Evolutionary conservation across 2,329 filamentous ascomycete genomes (phyloP).

Genomic region (Ceratocystis ficicola): DNA sequence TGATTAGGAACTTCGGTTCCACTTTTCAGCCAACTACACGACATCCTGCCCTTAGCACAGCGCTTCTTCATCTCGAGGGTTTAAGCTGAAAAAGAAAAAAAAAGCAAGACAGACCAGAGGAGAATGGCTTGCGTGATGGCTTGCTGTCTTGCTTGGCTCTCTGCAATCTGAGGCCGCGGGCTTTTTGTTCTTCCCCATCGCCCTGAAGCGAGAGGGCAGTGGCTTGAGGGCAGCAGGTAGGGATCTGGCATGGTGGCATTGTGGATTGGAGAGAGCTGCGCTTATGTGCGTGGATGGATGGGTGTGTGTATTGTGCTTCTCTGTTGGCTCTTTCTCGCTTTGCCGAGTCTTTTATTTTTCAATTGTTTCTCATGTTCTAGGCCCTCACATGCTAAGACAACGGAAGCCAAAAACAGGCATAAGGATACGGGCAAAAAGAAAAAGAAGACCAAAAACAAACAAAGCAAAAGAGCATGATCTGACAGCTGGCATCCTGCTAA

Average conservation of each 20-base stretch:
- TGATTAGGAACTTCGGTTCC: not conserved
- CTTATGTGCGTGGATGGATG: not conserved
- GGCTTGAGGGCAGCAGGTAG: not conserved
- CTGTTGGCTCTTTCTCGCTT: not conserved
- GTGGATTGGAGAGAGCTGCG: no score
- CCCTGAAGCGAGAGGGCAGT: conserved; percentile 3
- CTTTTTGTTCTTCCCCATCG: not conserved
- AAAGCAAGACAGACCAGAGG: not conserved
- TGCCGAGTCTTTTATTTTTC: not conserved
- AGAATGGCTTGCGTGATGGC: not conserved
- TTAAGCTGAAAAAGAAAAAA: not conserved
- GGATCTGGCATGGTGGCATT: no score
- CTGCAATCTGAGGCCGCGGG: not conserved
- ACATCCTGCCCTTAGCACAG: not conserved
- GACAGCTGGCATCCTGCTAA: not conserved
- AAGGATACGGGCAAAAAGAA: not conserved
- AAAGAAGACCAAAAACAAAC: not conserved
- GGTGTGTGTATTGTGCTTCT: not conserved
- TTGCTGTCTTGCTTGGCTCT: no score
- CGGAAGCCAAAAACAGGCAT: not conserved
- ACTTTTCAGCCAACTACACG: conserved; percentile 4
- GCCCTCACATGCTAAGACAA: not conserved
- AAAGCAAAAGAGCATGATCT: not conserved
- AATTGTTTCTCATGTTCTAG: not conserved
- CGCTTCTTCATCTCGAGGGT: not conserved